phyloP scores from a whole-genome alignment of 768 basidiomycete species.

The Tulasnella sp. region DNA sequence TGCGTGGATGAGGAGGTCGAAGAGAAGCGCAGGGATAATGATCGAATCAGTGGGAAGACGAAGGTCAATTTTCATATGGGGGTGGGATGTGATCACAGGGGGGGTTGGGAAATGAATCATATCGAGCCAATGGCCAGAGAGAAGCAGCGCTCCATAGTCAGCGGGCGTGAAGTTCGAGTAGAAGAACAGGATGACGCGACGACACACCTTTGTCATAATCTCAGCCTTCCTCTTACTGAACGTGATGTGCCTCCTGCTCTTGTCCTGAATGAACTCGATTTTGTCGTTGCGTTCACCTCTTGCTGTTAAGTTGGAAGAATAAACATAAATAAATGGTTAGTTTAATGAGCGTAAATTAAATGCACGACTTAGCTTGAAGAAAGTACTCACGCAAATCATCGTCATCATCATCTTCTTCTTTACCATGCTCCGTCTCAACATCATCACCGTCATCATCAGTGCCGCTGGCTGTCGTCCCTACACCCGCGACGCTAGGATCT shows the following conservation, averaged over 20 bases:
- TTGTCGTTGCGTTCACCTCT: slow-evolving; percentile 62
- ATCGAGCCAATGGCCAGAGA: neutral
- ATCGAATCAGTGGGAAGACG: neutral
- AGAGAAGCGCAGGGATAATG: neutral
- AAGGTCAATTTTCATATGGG: no score
- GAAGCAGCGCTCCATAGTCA: no score
- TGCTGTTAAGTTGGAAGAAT: no score
- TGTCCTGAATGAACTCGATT: slow-evolving; percentile 99
- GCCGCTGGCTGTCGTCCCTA: no score
- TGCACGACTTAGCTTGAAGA: neutral
- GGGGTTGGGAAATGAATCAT: slow-evolving; percentile 13
- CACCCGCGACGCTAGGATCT: slow-evolving; percentile 31
- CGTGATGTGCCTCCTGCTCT: slow-evolving; percentile 98
- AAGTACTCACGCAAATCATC: slow-evolving; percentile 40
- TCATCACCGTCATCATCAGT: no score
- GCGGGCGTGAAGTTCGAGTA: no score
- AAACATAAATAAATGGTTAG: neutral
- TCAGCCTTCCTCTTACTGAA: slow-evolving; percentile 99
- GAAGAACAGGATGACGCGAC: no score
- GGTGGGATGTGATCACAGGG: no score
- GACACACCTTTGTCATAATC: slow-evolving; percentile 95
- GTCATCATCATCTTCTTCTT: slow-evolving; percentile 54
- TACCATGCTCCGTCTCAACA: no score
- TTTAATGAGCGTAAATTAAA: neutral
- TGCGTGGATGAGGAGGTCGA: neutral